phyloP scores from a whole-genome alignment of 441 rosid genomes.

The Eutrema salsugineum region DNA sequence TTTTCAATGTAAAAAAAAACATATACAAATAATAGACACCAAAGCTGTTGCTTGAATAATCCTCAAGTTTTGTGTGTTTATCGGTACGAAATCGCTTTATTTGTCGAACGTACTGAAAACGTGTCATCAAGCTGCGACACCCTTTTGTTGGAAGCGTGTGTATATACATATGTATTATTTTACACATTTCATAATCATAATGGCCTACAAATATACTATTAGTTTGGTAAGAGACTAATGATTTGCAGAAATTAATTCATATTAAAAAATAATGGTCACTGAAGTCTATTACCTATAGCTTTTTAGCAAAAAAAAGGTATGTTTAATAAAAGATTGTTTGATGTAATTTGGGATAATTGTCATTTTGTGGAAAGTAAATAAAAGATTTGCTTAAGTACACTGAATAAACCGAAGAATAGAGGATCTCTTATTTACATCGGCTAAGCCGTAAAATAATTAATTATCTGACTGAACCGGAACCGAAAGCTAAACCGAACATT shows the following conservation, averaged over 20 bases:
- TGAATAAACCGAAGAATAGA: neutral
- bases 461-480: slow-evolving; percentile 1
- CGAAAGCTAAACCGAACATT: slow-evolving; percentile 1
- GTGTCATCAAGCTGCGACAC: slow-evolving; percentile 6
- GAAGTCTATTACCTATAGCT: neutral
- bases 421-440: neutral
- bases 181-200: neutral
- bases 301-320: too few species aligned
- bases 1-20: too few species aligned
- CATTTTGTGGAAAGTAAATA: too few species aligned
- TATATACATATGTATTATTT: neutral
- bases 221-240: slow-evolving; percentile 17
- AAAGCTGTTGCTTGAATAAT: neutral
- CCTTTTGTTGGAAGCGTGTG: neutral
- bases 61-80: neutral
- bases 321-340: neutral
- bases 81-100: neutral
- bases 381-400: too few species aligned
- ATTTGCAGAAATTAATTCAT: neutral
- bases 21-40: too few species aligned
- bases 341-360: neutral
- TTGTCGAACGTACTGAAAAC: neutral
- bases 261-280: neutral
- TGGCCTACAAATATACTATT: neutral
- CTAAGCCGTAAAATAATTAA: neutral